Evolutionary conservation across 2,329 filamentous ascomycete genomes (phyloP).

Genomic region (Diaporthe australafricana): DNA sequence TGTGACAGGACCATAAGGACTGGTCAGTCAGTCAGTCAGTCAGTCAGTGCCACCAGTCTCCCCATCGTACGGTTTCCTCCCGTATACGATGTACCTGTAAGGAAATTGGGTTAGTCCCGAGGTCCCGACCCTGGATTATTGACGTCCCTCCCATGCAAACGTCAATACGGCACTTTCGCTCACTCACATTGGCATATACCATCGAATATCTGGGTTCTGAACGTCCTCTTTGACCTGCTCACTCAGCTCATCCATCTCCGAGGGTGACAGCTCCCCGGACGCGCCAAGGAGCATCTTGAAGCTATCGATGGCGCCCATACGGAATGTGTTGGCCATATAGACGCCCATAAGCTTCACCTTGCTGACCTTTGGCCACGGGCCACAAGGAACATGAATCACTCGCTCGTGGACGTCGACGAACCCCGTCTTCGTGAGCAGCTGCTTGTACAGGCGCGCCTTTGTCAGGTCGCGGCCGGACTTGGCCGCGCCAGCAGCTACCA

Average conservation of each 20-base stretch:
- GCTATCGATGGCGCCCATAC: background rate
- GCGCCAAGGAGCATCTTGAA: conserved; percentile 8
- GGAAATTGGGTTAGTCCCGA: background rate
- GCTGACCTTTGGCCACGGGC: background rate
- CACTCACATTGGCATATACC: conserved; percentile 18
- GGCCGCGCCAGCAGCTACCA: background rate
- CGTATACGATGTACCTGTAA: conserved; percentile 8
- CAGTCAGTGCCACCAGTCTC: background rate
- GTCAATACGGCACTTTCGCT: no score
- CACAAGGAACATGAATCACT: background rate
- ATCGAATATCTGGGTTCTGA: background rate
- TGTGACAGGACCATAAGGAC: background rate
- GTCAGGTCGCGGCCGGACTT: background rate
- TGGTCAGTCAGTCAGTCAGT: background rate
- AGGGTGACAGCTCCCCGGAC: background rate
- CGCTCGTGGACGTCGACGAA: conserved; percentile 5
- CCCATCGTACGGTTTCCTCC: background rate
- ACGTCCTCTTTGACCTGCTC: conserved; percentile 1
- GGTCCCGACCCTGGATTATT: no score
- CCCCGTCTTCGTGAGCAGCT: conserved; percentile 10
- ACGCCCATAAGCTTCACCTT: background rate
- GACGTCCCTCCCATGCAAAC: background rate
- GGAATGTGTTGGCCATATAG: background rate
- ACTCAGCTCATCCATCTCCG: conserved; percentile 1
- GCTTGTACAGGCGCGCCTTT: background rate